Evolutionary conservation across 768 basidiomycete species (phyloP).

Genomic region (Collybia nuda): DNA sequence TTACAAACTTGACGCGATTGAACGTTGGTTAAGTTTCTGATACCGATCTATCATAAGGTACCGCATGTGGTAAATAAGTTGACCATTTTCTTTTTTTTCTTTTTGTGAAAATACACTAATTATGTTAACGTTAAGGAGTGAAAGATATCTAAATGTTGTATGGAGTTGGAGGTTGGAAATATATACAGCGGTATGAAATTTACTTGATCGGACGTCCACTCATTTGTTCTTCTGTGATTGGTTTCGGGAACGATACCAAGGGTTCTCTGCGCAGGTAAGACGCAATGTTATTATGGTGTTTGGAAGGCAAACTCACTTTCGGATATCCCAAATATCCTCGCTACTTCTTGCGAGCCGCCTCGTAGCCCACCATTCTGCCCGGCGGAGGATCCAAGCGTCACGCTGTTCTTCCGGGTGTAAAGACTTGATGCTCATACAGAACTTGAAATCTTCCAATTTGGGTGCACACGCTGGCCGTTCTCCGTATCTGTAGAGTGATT

Average conservation of each 20-base stretch:
- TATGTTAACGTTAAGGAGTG: too few species aligned
- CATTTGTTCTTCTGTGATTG: conserved; percentile 20
- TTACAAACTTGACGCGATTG: too few species aligned
- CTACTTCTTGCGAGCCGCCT: conserved; percentile 77
- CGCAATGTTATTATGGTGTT: background rate
- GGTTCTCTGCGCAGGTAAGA: conserved; percentile 40
- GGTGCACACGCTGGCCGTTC: conserved; percentile 65
- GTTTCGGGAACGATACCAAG: conserved; percentile 46
- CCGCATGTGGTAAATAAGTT: too few species aligned
- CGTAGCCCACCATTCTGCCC: conserved; percentile 95
- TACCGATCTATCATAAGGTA: too few species aligned
- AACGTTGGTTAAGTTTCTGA: too few species aligned
- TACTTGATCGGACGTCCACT: conserved; percentile 8
- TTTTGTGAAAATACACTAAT: too few species aligned
- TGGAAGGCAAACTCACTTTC: conserved; percentile 55
- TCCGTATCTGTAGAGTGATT: conserved; percentile 86
- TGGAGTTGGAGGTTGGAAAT: background rate
- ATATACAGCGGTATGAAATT: background rate
- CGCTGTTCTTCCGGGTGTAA: conserved; percentile 75
- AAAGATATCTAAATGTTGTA: too few species aligned
- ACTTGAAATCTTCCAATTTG: conserved; percentile 93
- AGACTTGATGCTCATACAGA: conserved; percentile 83
- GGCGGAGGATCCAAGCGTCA: conserved; percentile 79
- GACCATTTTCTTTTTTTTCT: too few species aligned
- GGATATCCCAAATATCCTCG: conserved; percentile 92